Evolutionary conservation across 768 basidiomycete genomes (phyloP).

Genomic region (Phylloporus scabripes): DNA sequence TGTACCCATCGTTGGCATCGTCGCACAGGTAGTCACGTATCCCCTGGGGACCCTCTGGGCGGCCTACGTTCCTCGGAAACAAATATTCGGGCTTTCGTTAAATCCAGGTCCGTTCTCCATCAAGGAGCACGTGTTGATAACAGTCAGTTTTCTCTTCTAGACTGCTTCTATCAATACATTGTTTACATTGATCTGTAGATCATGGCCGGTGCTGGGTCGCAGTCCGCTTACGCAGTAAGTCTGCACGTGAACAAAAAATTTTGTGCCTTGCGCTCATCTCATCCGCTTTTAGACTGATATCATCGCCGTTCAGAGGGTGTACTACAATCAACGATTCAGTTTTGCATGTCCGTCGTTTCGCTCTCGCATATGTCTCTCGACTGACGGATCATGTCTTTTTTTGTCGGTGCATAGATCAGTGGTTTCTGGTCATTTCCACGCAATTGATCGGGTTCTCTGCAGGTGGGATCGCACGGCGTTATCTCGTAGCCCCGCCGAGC

Average conservation of each 20-base stretch:
- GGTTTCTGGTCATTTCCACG: slow-evolving; percentile 72
- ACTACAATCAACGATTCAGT: slow-evolving; percentile 57
- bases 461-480: slow-evolving; percentile 68
- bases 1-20: slow-evolving; percentile 56
- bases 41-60: slow-evolving; percentile 61
- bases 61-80: slow-evolving; percentile 46
- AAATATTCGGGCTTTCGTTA: slow-evolving; percentile 53
- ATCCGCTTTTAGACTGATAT: slow-evolving; percentile 48
- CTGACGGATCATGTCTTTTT: slow-evolving; percentile 1
- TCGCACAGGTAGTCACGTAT: slow-evolving; percentile 67
- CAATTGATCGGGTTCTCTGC: slow-evolving; percentile 81
- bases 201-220: slow-evolving; percentile 56
- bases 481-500: slow-evolving; percentile 54
- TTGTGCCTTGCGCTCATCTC: background rate
- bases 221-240: slow-evolving; percentile 56
- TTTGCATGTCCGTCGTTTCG: slow-evolving; percentile 46
- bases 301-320: slow-evolving; percentile 70
- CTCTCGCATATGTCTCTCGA: background rate
- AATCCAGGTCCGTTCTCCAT: slow-evolving; percentile 76
- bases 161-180: slow-evolving; percentile 23
- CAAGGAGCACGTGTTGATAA: slow-evolving; percentile 70
- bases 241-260: slow-evolving; percentile 3
- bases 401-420: slow-evolving; percentile 50
- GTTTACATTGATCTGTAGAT: slow-evolving; percentile 30
- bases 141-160: slow-evolving; percentile 36